These are phyloP conservation scores for Stentor roeselii DNA, from an alignment of 73 alveolate species.

Conservation along the genomic window DNA sequence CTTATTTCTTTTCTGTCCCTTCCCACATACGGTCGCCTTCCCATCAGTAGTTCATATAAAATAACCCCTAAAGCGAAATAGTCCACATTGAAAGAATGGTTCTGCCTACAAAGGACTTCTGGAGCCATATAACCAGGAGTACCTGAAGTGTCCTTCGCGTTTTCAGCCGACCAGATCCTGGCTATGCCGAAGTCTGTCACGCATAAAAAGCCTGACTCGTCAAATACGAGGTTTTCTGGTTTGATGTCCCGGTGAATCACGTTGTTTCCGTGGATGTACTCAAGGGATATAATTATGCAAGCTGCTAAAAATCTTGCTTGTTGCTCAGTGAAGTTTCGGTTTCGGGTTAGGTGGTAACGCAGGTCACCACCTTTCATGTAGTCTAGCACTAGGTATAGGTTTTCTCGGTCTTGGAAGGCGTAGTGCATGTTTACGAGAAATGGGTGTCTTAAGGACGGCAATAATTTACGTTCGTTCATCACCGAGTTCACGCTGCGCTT, in stretches of 20 bases:
- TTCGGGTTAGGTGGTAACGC: slow-evolving; percentile 43
- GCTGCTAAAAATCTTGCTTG: slow-evolving; percentile 52
- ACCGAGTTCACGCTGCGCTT: slow-evolving; percentile 45
- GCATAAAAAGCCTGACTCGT: slow-evolving; percentile 46
- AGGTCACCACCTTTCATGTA: slow-evolving; percentile 50
- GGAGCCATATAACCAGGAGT: slow-evolving; percentile 40
- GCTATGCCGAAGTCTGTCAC: slow-evolving; percentile 57
- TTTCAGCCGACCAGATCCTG: slow-evolving; percentile 30
- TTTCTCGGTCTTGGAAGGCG: slow-evolving; percentile 47
- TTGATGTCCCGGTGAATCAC: slow-evolving; percentile 53
- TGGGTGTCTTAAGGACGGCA: slow-evolving; percentile 42
- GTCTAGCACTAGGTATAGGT: slow-evolving; percentile 50
- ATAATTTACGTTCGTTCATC: slow-evolving; percentile 46
- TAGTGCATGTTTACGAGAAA: slow-evolving; percentile 50
- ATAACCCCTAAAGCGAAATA: slow-evolving; percentile 57
- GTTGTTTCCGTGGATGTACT: slow-evolving; percentile 45
- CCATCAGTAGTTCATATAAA: slow-evolving; percentile 49
- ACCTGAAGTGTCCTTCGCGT: background rate
- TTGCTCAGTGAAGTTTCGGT: slow-evolving; percentile 35
- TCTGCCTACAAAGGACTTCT: slow-evolving; percentile 70
- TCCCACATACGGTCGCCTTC: slow-evolving; percentile 55
- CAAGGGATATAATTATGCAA: slow-evolving; percentile 45
- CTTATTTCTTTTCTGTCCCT: slow-evolving; percentile 47
- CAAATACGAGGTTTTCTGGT: slow-evolving; percentile 56
- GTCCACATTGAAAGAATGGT: too few relatives aligned